These are phyloP conservation scores for Fusarium sp. DNA, from an alignment of 2,329 filamentous ascomycete genomes.

Conservation along the genomic window DNA sequence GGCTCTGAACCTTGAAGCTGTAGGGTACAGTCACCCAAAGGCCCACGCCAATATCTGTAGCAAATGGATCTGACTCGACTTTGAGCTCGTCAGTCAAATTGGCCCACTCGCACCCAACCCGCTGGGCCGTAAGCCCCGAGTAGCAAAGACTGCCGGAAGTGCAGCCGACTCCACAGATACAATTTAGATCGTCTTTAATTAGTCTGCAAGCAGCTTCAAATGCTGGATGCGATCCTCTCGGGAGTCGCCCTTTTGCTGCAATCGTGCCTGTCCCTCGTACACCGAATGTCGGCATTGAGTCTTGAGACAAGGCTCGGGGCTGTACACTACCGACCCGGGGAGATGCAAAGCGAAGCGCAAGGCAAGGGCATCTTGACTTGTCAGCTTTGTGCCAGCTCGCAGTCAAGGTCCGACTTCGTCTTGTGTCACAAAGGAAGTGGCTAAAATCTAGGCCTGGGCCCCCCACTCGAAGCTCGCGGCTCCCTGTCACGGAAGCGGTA, in stretches of 20 bases:
- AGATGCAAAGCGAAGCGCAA: conserved; percentile 2
- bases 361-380: conserved; percentile 1
- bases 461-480: conserved; percentile 26
- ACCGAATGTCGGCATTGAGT: conserved; percentile 30
- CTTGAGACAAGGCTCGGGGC: conserved; percentile 17
- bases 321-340: conserved; percentile 29
- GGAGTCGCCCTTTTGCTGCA: conserved; percentile 24
- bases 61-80: conserved; percentile 35
- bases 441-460: conserved; percentile 29
- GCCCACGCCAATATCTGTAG: conserved; percentile 2
- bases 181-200: conserved; percentile 30
- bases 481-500: conserved; percentile 36
- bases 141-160: conserved; percentile 45
- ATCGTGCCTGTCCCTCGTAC: conserved; percentile 5
- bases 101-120: conserved; percentile 42
- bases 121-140: conserved; percentile 43
- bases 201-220: conserved; percentile 23
- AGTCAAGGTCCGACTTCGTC: conserved; percentile 25
- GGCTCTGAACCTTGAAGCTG: conserved; percentile 22
- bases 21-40: conserved; percentile 2
- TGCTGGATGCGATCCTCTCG: conserved; percentile 23
- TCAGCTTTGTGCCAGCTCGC: conserved; percentile 19
- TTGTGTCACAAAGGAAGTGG: conserved; percentile 23
- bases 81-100: conserved; percentile 28
- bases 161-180: conserved; percentile 44